phyloP scores from a whole-genome alignment of 164 flowering plant species.

The Sedum album region DNA sequence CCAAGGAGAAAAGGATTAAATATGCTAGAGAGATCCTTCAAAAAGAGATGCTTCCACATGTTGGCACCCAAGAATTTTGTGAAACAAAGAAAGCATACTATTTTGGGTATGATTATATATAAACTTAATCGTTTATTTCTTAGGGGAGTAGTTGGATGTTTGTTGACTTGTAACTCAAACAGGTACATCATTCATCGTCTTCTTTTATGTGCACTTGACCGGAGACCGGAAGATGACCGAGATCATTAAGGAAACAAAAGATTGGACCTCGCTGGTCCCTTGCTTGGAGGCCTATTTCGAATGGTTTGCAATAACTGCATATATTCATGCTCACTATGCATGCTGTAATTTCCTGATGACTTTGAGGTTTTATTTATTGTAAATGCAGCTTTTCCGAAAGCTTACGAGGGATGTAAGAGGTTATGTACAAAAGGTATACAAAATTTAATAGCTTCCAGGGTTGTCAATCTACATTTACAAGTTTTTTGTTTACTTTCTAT shows the following conservation, averaged over 20 bases:
- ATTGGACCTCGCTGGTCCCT: slow-evolving; percentile 97
- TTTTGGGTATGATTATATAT: slow-evolving; percentile 7
- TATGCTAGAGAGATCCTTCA: slow-evolving; percentile 95
- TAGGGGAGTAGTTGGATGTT: neutral
- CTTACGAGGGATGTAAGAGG: slow-evolving; percentile 94
- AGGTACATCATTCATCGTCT: slow-evolving; percentile 95
- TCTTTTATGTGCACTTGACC: slow-evolving; percentile 84
- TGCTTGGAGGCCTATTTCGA: slow-evolving; percentile 91
- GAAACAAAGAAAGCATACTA: slow-evolving; percentile 99
- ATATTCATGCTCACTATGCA: slow-evolving; percentile 12
- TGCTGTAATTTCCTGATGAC: neutral
- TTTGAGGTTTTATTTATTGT: slow-evolving; percentile 8
- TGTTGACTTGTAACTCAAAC: neutral
- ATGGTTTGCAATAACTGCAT: slow-evolving; percentile 37
- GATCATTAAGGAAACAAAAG: slow-evolving; percentile 99
- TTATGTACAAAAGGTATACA: slow-evolving; percentile 43
- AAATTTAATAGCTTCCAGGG: too few relatives aligned
- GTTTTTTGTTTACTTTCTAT: neutral
- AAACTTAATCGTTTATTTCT: neutral
- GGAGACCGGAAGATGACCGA: slow-evolving; percentile 95
- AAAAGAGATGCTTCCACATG: slow-evolving; percentile 99
- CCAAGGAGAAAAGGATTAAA: slow-evolving; percentile 91
- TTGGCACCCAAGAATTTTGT: slow-evolving; percentile 87
- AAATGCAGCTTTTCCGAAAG: slow-evolving; percentile 82
- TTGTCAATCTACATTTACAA: neutral